A percentile compares a stretch with the other conserved stretches of the same genome.
phyloP scores from a whole-genome alignment of 2,329 filamentous ascomycete species.

The Blastomyces parvus region DNA sequence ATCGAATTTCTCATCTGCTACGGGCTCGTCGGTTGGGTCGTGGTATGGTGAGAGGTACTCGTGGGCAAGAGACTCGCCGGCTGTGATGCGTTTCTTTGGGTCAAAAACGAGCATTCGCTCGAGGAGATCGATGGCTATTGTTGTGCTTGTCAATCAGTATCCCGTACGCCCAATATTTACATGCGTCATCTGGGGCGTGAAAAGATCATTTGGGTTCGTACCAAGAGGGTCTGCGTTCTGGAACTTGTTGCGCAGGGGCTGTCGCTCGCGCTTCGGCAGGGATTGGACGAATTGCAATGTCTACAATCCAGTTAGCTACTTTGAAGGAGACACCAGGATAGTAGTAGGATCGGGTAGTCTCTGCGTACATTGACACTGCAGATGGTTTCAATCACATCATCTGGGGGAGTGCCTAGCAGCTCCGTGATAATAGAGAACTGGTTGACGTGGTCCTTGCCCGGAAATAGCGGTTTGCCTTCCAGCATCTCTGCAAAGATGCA shows the following conservation, averaged over 20 bases:
- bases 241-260: slow-evolving; percentile 80
- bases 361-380: slow-evolving; percentile 84
- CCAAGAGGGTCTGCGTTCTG: slow-evolving; percentile 83
- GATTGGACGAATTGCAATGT: slow-evolving; percentile 96
- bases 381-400: slow-evolving; percentile 97
- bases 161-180: neutral
- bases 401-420: slow-evolving; percentile 85
- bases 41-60: slow-evolving; percentile 95
- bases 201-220: slow-evolving; percentile 35
- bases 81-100: slow-evolving; percentile 88
- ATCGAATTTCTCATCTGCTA: slow-evolving; percentile 94
- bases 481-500: slow-evolving; percentile 9
- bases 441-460: slow-evolving; percentile 98
- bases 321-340: neutral
- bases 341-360: neutral
- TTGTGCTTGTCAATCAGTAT: slow-evolving; percentile 7
- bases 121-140: slow-evolving; percentile 74
- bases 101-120: slow-evolving; percentile 98
- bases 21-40: slow-evolving; percentile 91
- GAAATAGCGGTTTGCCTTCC: slow-evolving; percentile 95
- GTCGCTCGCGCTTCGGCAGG: slow-evolving; percentile 84
- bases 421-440: slow-evolving; percentile 99
- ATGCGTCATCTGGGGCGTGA: slow-evolving; percentile 9
- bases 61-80: slow-evolving; percentile 74
- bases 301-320: slow-evolving; percentile 37